Conservation (phyloP, 108 stramenopile genomes). For the Schizochytrium sp. region DNA sequence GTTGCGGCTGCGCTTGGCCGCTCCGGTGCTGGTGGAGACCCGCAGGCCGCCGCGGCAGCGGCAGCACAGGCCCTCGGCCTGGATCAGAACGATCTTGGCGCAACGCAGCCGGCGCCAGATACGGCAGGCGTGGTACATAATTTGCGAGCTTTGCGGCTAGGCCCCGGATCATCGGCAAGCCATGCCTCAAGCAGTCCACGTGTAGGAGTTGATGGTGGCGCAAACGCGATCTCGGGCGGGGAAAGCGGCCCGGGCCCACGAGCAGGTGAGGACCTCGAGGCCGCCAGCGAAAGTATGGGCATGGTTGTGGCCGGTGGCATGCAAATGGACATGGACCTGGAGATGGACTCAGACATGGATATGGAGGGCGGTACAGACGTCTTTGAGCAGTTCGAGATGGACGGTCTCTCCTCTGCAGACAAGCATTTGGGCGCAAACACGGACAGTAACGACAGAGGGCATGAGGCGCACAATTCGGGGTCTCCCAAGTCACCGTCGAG, state of each 20-base stretch:
- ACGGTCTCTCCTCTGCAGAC: background rate
- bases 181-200: background rate
- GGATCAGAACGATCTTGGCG: too few relatives aligned
- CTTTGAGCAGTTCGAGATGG: background rate
- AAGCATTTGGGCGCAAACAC: background rate
- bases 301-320: background rate
- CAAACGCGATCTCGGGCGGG: too few relatives aligned
- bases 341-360: background rate
- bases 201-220: background rate
- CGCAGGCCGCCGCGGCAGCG: too few relatives aligned
- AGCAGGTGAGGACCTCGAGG: too few relatives aligned
- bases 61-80: too few relatives aligned
- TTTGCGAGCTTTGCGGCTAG: too few relatives aligned
- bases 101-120: too few relatives aligned
- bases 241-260: too few relatives aligned
- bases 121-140: too few relatives aligned
- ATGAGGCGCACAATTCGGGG: background rate
- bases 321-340: background rate
- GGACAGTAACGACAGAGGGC: background rate
- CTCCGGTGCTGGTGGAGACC: too few relatives aligned
- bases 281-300: background rate
- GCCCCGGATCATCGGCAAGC: background rate
- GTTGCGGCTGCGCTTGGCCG: too few relatives aligned
- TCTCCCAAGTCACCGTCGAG: background rate
- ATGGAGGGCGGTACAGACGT: background rate